A percentile compares a stretch with the other conserved stretches of the same genome.
Evolutionary conservation across 2,329 filamentous ascomycete genomes (phyloP).

Genomic region (Aspergillus intermedius): DNA sequence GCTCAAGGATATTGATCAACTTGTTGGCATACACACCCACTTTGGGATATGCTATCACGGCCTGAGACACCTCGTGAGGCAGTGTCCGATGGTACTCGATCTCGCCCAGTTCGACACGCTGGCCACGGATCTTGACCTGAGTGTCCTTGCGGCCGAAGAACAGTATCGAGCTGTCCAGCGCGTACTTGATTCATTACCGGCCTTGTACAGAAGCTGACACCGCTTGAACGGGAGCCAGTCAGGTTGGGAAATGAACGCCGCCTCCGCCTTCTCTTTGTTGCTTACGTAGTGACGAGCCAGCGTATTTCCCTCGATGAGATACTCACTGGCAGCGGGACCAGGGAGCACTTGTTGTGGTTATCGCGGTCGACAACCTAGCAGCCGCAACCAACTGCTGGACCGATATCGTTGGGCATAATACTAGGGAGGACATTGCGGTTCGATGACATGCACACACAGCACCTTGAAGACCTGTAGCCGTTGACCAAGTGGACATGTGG

Average conservation of each 20-base stretch:
- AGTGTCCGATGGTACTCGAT: constrained; percentile 5
- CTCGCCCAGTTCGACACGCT: constrained; percentile 15
- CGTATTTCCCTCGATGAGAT: constrained; percentile 26
- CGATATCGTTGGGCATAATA: constrained; percentile 8
- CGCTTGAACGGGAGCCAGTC: constrained; percentile 7
- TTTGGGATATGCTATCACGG: constrained; percentile 5
- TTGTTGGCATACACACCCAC: constrained; percentile 6
- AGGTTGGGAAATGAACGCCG: constrained; percentile 15
- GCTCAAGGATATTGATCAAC: constrained; percentile 7
- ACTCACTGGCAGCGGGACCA: constrained; percentile 12
- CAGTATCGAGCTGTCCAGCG: constrained; percentile 10
- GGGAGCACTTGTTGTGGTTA: constrained; percentile 12
- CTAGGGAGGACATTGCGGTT: background rate
- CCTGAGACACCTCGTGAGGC: background rate
- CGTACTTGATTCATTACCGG: constrained; percentile 15
- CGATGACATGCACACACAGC: constrained; percentile 4
- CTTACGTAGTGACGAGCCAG: constrained; percentile 29
- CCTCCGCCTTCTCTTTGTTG: constrained; percentile 19
- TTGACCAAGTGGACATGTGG: background rate
- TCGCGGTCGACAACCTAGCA: constrained; percentile 25
- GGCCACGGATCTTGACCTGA: constrained; percentile 18
- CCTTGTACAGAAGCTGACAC: constrained; percentile 8
- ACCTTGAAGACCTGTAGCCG: constrained; percentile 26
- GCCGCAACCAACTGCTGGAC: constrained; percentile 6
- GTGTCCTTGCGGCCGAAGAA: constrained; percentile 12